These are phyloP conservation scores for Blastobotrys americana DNA, from an alignment of 805 yeast genomes.

Conservation along the genomic window DNA sequence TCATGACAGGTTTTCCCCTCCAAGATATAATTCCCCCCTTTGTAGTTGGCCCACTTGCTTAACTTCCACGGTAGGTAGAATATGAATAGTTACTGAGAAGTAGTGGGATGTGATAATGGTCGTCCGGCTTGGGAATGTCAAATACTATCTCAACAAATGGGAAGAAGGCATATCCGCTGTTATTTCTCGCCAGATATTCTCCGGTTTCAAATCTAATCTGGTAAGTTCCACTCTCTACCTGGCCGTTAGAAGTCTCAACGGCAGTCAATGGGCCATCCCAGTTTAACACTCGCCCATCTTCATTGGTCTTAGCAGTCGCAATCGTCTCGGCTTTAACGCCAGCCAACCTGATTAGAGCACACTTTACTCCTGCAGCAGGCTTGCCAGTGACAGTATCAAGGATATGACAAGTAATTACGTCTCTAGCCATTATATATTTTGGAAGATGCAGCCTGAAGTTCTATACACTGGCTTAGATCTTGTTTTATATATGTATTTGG, in stretches of 20 bases:
- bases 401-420: constrained; percentile 82
- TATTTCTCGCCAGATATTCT: constrained; percentile 43
- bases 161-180: constrained; percentile 54
- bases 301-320: constrained; percentile 64
- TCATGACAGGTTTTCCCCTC: too few species aligned
- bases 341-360: constrained; percentile 36
- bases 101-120: constrained; percentile 86
- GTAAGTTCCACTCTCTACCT: constrained; percentile 55
- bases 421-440: constrained; percentile 23
- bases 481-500: constrained; percentile 2
- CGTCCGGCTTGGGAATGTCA: constrained; percentile 54
- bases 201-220: constrained; percentile 73
- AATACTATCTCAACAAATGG: constrained; percentile 82
- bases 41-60: too few species aligned
- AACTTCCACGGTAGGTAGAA: constrained; percentile 85
- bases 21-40: too few species aligned
- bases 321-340: constrained; percentile 34
- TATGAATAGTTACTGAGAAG: constrained; percentile 79
- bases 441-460: not conserved
- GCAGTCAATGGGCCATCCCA: constrained; percentile 53
- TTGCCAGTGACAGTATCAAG: constrained; percentile 76
- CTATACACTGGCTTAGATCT: not conserved
- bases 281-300: constrained; percentile 67
- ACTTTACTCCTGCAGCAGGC: constrained; percentile 74
- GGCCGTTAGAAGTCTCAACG: constrained; percentile 12